Base-by-base conservation (phyloP, 2,329 filamentous ascomycete species). In the Trichoderma pleuroti region DNA sequence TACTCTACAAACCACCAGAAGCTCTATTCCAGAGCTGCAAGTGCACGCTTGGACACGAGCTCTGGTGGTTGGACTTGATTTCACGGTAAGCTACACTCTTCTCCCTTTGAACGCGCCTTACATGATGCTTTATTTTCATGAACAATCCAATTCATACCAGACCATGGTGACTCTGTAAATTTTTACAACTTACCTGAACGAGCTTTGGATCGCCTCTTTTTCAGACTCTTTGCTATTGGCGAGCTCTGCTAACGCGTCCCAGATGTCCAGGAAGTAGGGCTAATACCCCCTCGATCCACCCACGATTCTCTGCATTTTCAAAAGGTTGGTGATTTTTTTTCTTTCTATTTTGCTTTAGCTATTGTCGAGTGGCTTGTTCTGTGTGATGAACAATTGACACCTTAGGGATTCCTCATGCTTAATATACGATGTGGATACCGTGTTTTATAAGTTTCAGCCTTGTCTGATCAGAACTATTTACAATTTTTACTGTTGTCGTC, bases 351-450 rank as follows among this genome's bases (percentile, higher is more conserved):
- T 64, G 54, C 65, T 57, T 49, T 12, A 57, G 63, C 5, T 56
- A 24, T 36, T 56, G 49, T 36, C 36, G 57, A 69, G 73, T 77
- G 74, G 68, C 78, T 60, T 79, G 79, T 81, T 79, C 79, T 81
- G 80, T 77, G 81, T 89, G 87, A 90, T 90, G 87, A 89, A 84
- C 83, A 84, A 84, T 81, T 83, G 81, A 87, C 85, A 86, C 85
- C 85, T 85, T 76, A 88, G 86, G 87, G 86, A 90, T 90, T 90
- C 87, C 87, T 90, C 87, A 86, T 88, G 81, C 87, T 85, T 86
- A 90, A 90, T 83, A 88, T 76, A 87, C 78, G 72, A 89, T 90
- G 87, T 90, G 84, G 87, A 90, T 82, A 84, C 81, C 82, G 84
- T 86, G 85, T 84, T 81, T 79, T 77, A 68, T 79, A 81, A 87